Conservation (phyloP, 2,329 filamentous ascomycete species). For the Stagonosporopsis vannaccii region DNA sequence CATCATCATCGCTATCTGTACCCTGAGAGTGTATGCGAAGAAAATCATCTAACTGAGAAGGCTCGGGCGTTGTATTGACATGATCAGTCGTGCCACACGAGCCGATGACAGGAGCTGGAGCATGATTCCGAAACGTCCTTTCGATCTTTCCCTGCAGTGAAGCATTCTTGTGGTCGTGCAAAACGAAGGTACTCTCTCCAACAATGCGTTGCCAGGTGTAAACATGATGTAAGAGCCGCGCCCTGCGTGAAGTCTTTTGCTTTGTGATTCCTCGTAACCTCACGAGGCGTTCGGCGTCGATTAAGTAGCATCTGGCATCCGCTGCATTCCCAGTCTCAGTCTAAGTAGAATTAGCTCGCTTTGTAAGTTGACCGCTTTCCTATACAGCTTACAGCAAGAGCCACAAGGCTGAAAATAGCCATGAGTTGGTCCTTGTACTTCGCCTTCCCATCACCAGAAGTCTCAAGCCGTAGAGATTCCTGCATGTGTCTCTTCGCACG, state of each 20-base stretch:
- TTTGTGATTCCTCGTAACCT: slow-evolving; percentile 50
- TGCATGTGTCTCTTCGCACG: slow-evolving; percentile 25
- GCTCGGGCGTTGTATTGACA: slow-evolving; percentile 25
- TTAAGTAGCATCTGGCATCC: slow-evolving; percentile 48
- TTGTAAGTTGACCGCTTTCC: background rate
- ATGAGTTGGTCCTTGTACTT: slow-evolving; percentile 30
- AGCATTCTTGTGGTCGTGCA: slow-evolving; percentile 21
- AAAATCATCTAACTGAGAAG: slow-evolving; percentile 50
- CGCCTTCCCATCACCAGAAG: slow-evolving; percentile 19
- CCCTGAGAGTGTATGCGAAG: slow-evolving; percentile 46
- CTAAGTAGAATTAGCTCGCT: slow-evolving; percentile 6
- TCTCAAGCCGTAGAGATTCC: slow-evolving; percentile 21
- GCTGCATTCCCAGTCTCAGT: slow-evolving; percentile 26
- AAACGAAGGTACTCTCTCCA: slow-evolving; percentile 45
- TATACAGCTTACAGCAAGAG: slow-evolving; percentile 21
- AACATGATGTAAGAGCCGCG: slow-evolving; percentile 53
- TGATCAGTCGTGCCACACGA: slow-evolving; percentile 13
- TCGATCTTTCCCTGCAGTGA: slow-evolving; percentile 17
- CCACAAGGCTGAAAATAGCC: slow-evolving; percentile 25
- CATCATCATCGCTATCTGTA: slow-evolving; percentile 50
- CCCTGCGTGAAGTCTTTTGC: slow-evolving; percentile 50
- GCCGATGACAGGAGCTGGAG: slow-evolving; percentile 14
- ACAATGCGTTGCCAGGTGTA: slow-evolving; percentile 29
- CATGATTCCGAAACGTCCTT: slow-evolving; percentile 4
- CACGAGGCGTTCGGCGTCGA: slow-evolving; percentile 56